A percentile compares a stretch with the other conserved stretches of the same genome.
These are phyloP conservation scores for Trebouxia sp. DNA, from an alignment of 139 green algal species.

Conservation along the genomic window DNA sequence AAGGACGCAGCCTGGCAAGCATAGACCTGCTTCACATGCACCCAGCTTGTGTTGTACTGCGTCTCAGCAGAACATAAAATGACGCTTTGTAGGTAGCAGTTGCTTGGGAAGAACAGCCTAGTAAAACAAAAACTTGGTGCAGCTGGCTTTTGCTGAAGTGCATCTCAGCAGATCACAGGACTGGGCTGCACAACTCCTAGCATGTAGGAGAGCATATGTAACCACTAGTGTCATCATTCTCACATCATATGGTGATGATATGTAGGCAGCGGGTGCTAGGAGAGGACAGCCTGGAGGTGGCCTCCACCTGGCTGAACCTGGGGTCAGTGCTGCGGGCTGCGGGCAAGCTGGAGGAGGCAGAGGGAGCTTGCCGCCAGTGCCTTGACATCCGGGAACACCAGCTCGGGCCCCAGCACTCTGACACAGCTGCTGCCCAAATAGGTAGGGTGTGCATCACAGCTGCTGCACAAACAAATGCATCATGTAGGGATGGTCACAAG, in stretches of 20 bases:
- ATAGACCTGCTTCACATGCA: too few species aligned
- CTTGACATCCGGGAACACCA: constrained; percentile 24
- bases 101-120: neutral
- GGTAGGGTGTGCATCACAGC: too few species aligned
- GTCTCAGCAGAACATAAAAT: too few species aligned
- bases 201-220: neutral
- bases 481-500: too few species aligned
- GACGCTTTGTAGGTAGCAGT: neutral
- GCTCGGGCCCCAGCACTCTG: constrained; percentile 29
- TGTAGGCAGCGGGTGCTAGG: constrained; percentile 1
- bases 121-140: neutral
- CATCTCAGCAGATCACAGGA: neutral
- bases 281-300: neutral
- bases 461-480: too few species aligned
- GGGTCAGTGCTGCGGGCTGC: neutral
- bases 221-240: neutral
- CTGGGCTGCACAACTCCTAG: neutral
- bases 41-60: too few species aligned
- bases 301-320: neutral
- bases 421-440: constrained; percentile 26
- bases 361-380: neutral
- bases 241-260: neutral
- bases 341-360: constrained; percentile 26
- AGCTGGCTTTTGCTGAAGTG: neutral
- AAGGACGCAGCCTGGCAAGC: too few species aligned